Conservation (phyloP, 2,329 filamentous ascomycete species). For the Alternaria infectoria region DNA sequence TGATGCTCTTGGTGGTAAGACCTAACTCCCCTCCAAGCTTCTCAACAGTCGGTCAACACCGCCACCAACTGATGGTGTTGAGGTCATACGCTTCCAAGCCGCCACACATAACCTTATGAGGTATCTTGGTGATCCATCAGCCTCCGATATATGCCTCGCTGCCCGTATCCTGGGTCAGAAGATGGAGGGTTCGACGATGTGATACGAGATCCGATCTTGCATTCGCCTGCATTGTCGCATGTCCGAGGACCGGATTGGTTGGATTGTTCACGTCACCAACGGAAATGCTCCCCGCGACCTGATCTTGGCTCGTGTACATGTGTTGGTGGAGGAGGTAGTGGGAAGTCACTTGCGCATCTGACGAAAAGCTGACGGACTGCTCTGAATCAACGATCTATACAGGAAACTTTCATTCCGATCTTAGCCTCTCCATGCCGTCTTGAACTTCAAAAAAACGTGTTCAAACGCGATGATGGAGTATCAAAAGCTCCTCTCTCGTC, state of each 20-base stretch:
- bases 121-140: neutral
- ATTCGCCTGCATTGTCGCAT: neutral
- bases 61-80: neutral
- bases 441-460: fast-evolving
- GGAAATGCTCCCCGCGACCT: neutral
- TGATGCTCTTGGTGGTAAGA: neutral
- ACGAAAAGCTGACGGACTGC: neutral
- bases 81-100: neutral
- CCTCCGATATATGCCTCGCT: neutral
- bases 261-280: neutral
- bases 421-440: neutral
- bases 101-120: neutral
- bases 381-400: neutral
- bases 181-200: neutral
- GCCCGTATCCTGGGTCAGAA: neutral
- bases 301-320: neutral
- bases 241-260: neutral
- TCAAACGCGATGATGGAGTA: neutral
- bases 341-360: neutral
- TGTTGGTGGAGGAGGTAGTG: neutral
- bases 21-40: neutral
- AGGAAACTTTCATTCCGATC: neutral
- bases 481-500: neutral
- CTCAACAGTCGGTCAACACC: neutral
- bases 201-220: neutral